Evolutionary conservation across 129 eudicot genomes (phyloP), one percentile per base, ranked within the genome.

Genomic region (Ambrosia trifida): DNA sequence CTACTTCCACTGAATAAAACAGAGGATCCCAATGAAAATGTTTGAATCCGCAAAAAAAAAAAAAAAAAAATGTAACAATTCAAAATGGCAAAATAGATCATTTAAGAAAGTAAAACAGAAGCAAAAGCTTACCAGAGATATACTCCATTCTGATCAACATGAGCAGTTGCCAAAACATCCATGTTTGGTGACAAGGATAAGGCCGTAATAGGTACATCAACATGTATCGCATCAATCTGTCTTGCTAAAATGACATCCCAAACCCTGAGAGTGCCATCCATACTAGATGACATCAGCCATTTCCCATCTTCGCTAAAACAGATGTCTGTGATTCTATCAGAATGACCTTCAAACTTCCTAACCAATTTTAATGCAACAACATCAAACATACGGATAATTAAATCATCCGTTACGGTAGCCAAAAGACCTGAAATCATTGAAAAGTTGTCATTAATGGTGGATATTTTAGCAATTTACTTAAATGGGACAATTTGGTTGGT

Each of bases 241-340:
- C 89, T 86, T 60, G 99, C 99, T 28, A 90, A 74, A 45, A 90
- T 88, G 54, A 88, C 91, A 78, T 95, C 99, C 99, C 99, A 95
- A 44, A 95, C 84, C 72, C 99, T 86, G 14, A 95, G 82, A 36
- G 86, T 90, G 54, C 97, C 99, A 79, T 95, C 99, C 99, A 95
- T 95, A 80, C 99, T 95, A 35, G 96, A 90, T 13, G 97, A 88
- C 79, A 95, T 75, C 56, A 95, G 91, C 99, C 99, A 95, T 78
- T 95, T 95, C 5, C 99, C 99, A 76, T 95, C 99, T 89, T 95
- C 97, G 32, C 96, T 90, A 83, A 90, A 95, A 75, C 99, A 95
- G 72, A 88, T 45, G 67, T 95, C 99, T 5, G 97, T 95, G 62
- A 95, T 76, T 54, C 99, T 87, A 57, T 95, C 99, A 10, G 75